Evolutionary conservation across 2,329 filamentous ascomycete species (phyloP).

Genomic region (Neofusicoccum sp.): DNA sequence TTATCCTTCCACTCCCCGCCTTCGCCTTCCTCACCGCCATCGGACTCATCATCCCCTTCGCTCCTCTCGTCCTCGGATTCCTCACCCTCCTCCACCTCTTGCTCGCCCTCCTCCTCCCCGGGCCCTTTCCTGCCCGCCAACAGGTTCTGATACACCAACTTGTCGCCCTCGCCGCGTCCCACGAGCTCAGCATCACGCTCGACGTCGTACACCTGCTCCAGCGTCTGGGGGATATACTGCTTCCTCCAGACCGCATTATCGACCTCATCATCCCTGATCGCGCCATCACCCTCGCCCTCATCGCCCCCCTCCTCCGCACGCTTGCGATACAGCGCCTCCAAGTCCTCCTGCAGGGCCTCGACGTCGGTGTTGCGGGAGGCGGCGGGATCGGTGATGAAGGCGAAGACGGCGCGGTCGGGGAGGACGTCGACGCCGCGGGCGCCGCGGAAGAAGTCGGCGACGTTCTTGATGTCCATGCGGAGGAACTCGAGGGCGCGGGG

Average conservation of each 20-base stretch:
- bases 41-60: constrained; percentile 24
- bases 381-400: constrained; percentile 69
- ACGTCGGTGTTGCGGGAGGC: constrained; percentile 57
- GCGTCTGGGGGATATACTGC: constrained; percentile 92
- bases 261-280: constrained; percentile 59
- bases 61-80: constrained; percentile 31
- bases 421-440: constrained; percentile 80
- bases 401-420: constrained; percentile 75
- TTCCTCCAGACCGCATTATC: constrained; percentile 92
- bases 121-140: constrained; percentile 60
- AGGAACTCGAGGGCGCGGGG: constrained; percentile 89
- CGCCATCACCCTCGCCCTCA: constrained; percentile 42
- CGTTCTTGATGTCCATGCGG: constrained; percentile 98
- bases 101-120: constrained; percentile 45
- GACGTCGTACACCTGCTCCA: constrained; percentile 94
- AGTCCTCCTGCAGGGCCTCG: constrained; percentile 57
- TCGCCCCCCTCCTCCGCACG: constrained; percentile 52
- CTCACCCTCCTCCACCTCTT: constrained; percentile 43
- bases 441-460: constrained; percentile 80
- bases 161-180: constrained; percentile 67
- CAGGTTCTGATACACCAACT: constrained; percentile 82
- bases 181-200: constrained; percentile 84
- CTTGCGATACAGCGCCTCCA: constrained; percentile 67
- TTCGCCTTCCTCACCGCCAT: constrained; percentile 21
- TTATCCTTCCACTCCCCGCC: constrained; percentile 32